Conservation (phyloP, 108 stramenopile genomes). For the Conticribra weissflogii region DNA sequence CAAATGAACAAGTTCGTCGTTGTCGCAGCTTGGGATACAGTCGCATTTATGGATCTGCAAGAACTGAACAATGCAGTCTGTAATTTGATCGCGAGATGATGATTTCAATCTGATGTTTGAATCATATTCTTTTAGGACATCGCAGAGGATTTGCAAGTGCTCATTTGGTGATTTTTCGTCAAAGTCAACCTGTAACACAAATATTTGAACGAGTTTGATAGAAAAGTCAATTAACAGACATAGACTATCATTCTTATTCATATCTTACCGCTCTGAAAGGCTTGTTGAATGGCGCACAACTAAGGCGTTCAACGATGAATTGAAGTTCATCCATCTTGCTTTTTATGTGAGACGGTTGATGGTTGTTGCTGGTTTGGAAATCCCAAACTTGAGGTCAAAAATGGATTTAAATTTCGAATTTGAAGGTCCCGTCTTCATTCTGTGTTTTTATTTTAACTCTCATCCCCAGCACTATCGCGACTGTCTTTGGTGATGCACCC, state of each 20-base stretch:
- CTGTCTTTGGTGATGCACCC: neutral
- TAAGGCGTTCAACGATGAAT: slow-evolving; percentile 34
- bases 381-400: too few relatives aligned
- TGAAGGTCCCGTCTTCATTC: too few relatives aligned
- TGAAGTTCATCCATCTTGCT: slow-evolving; percentile 29
- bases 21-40: slow-evolving; percentile 28
- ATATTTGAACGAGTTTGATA: neutral
- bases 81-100: slow-evolving; percentile 23
- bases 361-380: too few relatives aligned
- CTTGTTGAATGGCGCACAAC: slow-evolving; percentile 34
- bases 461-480: neutral
- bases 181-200: slow-evolving; percentile 53
- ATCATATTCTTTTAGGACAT: slow-evolving; percentile 65
- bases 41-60: slow-evolving; percentile 69
- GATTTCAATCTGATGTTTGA: slow-evolving; percentile 37
- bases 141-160: slow-evolving; percentile 65
- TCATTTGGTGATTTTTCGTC: slow-evolving; percentile 71
- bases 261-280: slow-evolving; percentile 31
- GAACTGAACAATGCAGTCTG: slow-evolving; percentile 58
- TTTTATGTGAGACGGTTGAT: neutral
- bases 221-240: neutral
- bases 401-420: neutral
- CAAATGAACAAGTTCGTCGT: slow-evolving; percentile 30
- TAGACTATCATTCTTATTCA: neutral
- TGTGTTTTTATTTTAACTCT: too few relatives aligned